phyloP scores from a whole-genome alignment of 768 basidiomycete species.

The Lactarius trivialis region DNA sequence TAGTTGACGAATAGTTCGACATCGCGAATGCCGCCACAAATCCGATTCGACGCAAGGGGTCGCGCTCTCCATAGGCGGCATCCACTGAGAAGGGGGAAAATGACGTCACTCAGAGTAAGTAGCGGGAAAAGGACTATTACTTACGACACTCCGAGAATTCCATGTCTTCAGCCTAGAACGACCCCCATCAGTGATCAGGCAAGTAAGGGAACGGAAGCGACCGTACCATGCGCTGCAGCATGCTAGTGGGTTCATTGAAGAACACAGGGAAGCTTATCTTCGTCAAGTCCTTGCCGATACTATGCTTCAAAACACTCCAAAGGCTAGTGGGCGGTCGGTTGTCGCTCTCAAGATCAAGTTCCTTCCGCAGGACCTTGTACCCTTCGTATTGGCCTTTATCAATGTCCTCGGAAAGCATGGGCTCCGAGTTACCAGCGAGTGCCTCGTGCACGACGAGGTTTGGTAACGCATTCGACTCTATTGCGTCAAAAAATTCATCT shows the following conservation, averaged over 20 bases:
- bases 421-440: conserved; percentile 41
- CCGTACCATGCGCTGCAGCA: conserved; percentile 86
- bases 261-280: conserved; percentile 93
- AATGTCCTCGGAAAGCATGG: conserved; percentile 32
- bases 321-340: conserved; percentile 84
- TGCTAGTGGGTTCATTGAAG: conserved; percentile 91
- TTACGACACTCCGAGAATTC: conserved; percentile 88
- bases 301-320: conserved; percentile 92
- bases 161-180: conserved; percentile 80
- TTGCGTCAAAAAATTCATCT: conserved; percentile 97
- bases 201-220: background rate
- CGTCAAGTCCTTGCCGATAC: conserved; percentile 94
- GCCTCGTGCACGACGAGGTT: conserved; percentile 65
- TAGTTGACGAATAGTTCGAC: conserved; percentile 96
- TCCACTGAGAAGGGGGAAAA: conserved; percentile 49
- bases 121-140: conserved; percentile 28
- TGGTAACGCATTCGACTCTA: conserved; percentile 74
- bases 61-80: conserved; percentile 67
- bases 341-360: conserved; percentile 59
- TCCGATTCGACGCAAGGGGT: conserved; percentile 77
- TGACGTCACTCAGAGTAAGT: background rate
- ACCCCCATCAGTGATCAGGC: conserved; percentile 4
- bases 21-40: conserved; percentile 96
- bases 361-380: conserved; percentile 56
- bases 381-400: conserved; percentile 51